Evolutionary conservation across 23 red algal species (phyloP).

Genomic region (Gracilaria domingensis): DNA sequence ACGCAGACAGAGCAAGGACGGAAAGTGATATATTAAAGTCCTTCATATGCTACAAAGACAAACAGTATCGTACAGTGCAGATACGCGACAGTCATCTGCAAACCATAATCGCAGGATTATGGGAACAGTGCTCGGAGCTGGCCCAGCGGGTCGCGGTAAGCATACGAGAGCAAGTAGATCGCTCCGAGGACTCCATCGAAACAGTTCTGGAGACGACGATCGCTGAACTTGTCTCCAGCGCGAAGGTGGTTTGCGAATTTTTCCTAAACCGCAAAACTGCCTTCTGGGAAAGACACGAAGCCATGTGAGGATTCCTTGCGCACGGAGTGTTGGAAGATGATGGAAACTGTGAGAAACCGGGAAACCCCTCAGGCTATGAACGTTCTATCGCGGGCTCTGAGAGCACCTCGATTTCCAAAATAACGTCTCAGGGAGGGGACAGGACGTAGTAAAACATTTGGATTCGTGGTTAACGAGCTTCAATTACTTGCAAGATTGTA

Average conservation of each 20-base stretch:
- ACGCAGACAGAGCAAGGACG: no score
- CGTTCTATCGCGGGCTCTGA: not conserved
- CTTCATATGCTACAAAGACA: conserved; percentile 9
- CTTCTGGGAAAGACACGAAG: not conserved
- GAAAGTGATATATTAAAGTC: not conserved
- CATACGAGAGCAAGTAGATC: not conserved
- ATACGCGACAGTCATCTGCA: not conserved
- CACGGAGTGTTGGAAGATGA: not conserved
- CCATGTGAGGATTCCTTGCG: not conserved
- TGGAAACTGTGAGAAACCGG: no score
- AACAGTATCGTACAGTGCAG: not conserved
- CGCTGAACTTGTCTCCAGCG: not conserved
- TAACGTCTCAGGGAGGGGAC: not conserved
- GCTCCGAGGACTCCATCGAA: not conserved
- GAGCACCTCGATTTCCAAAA: not conserved
- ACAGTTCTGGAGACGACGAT: not conserved
- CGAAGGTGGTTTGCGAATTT: not conserved
- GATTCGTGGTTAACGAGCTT: not conserved
- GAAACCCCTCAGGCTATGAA: no score
- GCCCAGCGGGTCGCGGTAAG: not conserved
- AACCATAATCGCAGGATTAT: not conserved
- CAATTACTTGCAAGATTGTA: not conserved
- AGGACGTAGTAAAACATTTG: not conserved
- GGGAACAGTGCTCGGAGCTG: not conserved
- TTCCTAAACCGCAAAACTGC: not conserved